phyloP scores from a whole-genome alignment of 129 eudicot species.

The Saussurea involucrata region DNA sequence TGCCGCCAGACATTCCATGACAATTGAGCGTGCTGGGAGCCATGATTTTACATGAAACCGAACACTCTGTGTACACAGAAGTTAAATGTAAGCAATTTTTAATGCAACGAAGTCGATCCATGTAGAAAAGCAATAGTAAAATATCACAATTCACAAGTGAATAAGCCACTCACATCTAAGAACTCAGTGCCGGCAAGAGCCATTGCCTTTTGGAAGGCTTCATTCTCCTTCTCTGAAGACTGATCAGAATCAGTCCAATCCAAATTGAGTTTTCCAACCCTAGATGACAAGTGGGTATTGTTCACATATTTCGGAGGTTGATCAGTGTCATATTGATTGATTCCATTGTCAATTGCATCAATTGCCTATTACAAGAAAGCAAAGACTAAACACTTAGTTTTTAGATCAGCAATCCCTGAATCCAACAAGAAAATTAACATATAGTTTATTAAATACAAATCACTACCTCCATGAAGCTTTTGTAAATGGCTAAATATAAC shows the following conservation, averaged over 20 bases:
- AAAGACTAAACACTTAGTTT: constrained; percentile 2
- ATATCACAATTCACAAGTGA: neutral
- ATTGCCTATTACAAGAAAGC: constrained; percentile 58
- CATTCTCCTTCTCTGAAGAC: constrained; percentile 84
- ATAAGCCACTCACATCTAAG: constrained; percentile 58
- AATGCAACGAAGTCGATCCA: neutral
- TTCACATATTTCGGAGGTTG: constrained; percentile 84
- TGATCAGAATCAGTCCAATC: constrained; percentile 96
- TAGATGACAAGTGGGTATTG: constrained; percentile 82
- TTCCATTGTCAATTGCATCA: constrained; percentile 95
- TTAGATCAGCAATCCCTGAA: neutral
- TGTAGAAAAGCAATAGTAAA: neutral
- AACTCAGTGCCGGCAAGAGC: constrained; percentile 83
- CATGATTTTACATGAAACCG: constrained; percentile 78
- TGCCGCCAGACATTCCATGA: constrained; percentile 70
- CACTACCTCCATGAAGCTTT: constrained; percentile 93
- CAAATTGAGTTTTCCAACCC: constrained; percentile 77
- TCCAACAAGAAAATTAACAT: neutral
- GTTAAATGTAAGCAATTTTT: neutral
- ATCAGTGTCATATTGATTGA: constrained; percentile 83
- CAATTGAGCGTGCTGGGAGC: constrained; percentile 92
- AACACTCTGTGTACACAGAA: constrained; percentile 45
- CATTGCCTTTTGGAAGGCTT: constrained; percentile 78
- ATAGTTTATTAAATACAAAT: neutral
- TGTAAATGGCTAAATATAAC: constrained; percentile 68